These are phyloP conservation scores for Pseudogymnoascus sp. DNA, from an alignment of 2,329 filamentous ascomycete genomes.

Conservation along the genomic window DNA sequence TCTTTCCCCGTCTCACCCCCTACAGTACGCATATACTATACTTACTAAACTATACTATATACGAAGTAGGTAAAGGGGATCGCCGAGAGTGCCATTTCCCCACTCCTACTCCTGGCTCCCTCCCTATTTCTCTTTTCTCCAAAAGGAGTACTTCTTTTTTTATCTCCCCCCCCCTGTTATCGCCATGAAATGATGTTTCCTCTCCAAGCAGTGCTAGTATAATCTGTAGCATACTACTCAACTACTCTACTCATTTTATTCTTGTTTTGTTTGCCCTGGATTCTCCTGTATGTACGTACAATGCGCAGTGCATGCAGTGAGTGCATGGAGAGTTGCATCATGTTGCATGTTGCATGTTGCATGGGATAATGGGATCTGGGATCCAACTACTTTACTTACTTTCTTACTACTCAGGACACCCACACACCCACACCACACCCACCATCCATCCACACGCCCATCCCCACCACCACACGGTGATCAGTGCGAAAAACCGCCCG, in stretches of 20 bases:
- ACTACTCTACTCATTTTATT: not conserved
- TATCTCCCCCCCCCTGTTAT: not conserved
- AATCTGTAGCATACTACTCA: not conserved
- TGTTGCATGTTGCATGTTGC: not conserved
- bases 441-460: not conserved
- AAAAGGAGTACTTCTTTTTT: not conserved
- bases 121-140: not conserved
- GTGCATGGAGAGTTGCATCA: not conserved
- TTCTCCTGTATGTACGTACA: too few relatives aligned
- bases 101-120: not conserved
- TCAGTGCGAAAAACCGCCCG: conserved; percentile 5
- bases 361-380: not conserved
- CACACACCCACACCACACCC: not conserved
- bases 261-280: not conserved
- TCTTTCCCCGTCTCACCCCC: not conserved
- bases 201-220: not conserved
- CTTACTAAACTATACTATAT: not conserved
- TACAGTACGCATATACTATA: not conserved
- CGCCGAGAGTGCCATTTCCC: not conserved
- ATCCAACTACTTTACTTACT: not conserved
- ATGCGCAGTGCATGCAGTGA: not conserved
- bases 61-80: conserved; percentile 4
- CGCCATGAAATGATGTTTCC: not conserved
- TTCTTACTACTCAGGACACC: not conserved
- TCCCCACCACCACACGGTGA: conserved; percentile 4